A percentile compares a stretch with the other conserved stretches of the same genome.
These are phyloP conservation scores for Penicillium vulpinum DNA, from an alignment of 2,329 filamentous ascomycete species.

Conservation along the genomic window DNA sequence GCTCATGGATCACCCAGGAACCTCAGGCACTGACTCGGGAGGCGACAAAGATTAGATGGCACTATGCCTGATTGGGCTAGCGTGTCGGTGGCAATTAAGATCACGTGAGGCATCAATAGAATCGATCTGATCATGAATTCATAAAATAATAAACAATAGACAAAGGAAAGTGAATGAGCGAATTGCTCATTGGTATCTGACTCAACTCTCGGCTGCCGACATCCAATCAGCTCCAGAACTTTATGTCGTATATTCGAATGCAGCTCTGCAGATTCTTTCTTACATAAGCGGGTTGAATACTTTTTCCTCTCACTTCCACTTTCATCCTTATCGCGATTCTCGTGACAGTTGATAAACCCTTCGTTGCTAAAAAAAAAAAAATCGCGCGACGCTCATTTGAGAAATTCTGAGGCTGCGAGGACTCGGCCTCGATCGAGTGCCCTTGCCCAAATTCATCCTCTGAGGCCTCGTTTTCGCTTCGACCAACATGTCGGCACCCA, in stretches of 20 bases:
- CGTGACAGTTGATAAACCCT: slow-evolving; percentile 8
- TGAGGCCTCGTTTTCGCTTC: not conserved
- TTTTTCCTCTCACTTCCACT: slow-evolving; percentile 2
- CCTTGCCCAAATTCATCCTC: not conserved
- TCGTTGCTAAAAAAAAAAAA: slow-evolving; percentile 1
- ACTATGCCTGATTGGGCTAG: not conserved
- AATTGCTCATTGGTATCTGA: not conserved
- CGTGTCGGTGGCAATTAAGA: not conserved
- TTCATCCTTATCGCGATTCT: slow-evolving; percentile 11
- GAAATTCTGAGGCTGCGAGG: not conserved
- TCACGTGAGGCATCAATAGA: not conserved
- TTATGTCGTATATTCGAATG: not conserved
- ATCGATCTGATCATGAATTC: not conserved
- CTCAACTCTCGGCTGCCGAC: not conserved
- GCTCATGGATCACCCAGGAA: slow-evolving; percentile 5
- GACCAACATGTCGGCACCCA: slow-evolving; percentile 34
- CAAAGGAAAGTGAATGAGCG: not conserved
- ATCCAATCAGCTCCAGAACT: not conserved
- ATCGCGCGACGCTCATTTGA: not conserved
- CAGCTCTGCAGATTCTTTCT: not conserved
- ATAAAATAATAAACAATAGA: not conserved
- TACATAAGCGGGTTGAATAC: slow-evolving; percentile 9
- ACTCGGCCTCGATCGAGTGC: slow-evolving; percentile 4
- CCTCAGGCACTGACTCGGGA: not conserved
- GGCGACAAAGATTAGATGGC: not conserved